A percentile compares a stretch with the other conserved stretches of the same genome.
phyloP scores from a whole-genome alignment of 2,329 filamentous ascomycete genomes.

The Thelonectria olida region DNA sequence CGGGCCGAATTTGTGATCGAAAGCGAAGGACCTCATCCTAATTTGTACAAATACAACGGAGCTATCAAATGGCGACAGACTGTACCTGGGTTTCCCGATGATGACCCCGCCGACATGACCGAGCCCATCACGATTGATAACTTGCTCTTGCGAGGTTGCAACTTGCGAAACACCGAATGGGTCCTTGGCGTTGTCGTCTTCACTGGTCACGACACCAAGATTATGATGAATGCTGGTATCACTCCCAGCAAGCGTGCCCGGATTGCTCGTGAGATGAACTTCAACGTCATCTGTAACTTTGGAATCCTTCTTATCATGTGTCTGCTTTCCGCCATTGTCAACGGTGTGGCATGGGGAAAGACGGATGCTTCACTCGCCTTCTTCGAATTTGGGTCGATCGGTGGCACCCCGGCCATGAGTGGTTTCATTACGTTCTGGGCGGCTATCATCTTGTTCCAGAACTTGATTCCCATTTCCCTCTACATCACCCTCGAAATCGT shows the following conservation, averaged over 20 bases:
- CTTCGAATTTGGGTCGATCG: slow-evolving; percentile 89
- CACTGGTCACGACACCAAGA: slow-evolving; percentile 96
- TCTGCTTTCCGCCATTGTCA: slow-evolving; percentile 82
- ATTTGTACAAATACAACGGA: slow-evolving; percentile 94
- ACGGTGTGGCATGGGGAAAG: slow-evolving; percentile 83
- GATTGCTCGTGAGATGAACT: slow-evolving; percentile 93
- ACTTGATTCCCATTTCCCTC: slow-evolving; percentile 96
- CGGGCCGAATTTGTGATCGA: slow-evolving; percentile 87
- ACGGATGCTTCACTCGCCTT: slow-evolving; percentile 77
- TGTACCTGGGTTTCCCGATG: slow-evolving; percentile 69
- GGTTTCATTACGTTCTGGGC: slow-evolving; percentile 99
- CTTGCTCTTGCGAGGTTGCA: slow-evolving; percentile 90
- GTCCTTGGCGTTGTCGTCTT: slow-evolving; percentile 91
- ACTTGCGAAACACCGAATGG: slow-evolving; percentile 96
- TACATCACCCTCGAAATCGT: slow-evolving; percentile 98
- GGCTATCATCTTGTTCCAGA: slow-evolving; percentile 93
- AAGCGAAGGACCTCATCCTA: slow-evolving; percentile 90
- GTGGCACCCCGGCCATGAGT: slow-evolving; percentile 76
- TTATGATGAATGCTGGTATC: slow-evolving; percentile 97
- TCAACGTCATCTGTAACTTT: slow-evolving; percentile 98
- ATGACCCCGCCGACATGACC: slow-evolving; percentile 78
- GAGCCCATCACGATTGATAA: slow-evolving; percentile 97
- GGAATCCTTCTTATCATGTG: slow-evolving; percentile 90
- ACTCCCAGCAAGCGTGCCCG: slow-evolving; percentile 94
- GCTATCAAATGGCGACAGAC: slow-evolving; percentile 87